Percentiles rank a stretch among this genome's conserved stretches.
phyloP scores from a whole-genome alignment of 1,284 basidiomycete genomes.

The Amylostereum areolatum region DNA sequence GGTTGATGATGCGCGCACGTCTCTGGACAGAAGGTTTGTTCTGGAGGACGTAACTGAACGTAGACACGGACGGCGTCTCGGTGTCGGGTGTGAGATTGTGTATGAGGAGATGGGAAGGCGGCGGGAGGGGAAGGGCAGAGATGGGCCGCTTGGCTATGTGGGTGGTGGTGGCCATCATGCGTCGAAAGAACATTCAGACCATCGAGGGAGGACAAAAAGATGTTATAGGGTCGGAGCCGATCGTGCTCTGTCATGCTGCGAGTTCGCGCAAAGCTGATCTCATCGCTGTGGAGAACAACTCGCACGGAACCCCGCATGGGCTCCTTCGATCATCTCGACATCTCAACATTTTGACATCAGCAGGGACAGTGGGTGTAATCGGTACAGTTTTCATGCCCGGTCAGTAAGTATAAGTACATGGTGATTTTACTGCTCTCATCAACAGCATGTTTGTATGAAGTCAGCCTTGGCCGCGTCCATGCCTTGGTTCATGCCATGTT shows the following conservation, averaged over 20 bases:
- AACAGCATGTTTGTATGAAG: neutral
- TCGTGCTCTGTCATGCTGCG: too few relatives aligned
- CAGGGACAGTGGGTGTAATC: too few relatives aligned
- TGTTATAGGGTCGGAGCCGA: too few relatives aligned
- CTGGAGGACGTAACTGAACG: constrained; percentile 45
- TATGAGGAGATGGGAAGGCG: constrained; percentile 51
- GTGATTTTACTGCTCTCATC: too few relatives aligned
- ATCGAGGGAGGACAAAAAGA: too few relatives aligned
- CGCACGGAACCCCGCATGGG: too few relatives aligned
- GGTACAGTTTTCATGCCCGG: too few relatives aligned
- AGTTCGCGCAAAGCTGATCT: too few relatives aligned
- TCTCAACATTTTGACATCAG: too few relatives aligned
- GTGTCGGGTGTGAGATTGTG: constrained; percentile 69
- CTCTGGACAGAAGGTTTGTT: constrained; percentile 68
- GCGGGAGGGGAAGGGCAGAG: constrained; percentile 62
- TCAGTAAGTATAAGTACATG: too few relatives aligned
- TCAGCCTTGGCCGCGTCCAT: constrained; percentile 19
- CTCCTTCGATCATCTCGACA: too few relatives aligned
- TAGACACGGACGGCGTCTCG: constrained; percentile 42
- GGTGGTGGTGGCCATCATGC: neutral
- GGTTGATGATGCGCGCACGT: constrained; percentile 53
- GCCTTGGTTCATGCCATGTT: constrained; percentile 40
- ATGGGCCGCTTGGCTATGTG: constrained; percentile 31
- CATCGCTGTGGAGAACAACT: too few relatives aligned
- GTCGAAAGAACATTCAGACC: neutral